Conservation (phyloP, 306 rosid species). For the Begonia peltatifolia region DNA sequence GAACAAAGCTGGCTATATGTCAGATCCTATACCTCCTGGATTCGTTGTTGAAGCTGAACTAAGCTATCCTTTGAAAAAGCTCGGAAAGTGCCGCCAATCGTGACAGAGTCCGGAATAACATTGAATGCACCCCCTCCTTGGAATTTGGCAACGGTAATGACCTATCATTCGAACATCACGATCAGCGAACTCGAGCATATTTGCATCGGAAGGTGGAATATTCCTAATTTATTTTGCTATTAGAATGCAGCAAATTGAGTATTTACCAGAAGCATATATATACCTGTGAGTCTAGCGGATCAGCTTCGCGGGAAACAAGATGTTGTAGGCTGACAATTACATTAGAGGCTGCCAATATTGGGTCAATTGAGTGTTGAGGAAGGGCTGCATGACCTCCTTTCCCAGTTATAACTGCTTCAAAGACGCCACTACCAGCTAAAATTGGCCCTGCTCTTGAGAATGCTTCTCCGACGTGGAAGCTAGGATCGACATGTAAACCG, state of each 20-base stretch:
- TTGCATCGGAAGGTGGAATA: conserved; percentile 3
- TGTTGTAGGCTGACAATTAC: conserved; percentile 77
- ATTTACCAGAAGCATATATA: too few species aligned
- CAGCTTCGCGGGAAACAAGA: conserved; percentile 80
- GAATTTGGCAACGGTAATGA: conserved; percentile 64
- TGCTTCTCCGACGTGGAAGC: conserved; percentile 20
- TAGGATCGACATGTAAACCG: conserved; percentile 35
- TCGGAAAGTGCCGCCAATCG: conserved; percentile 79
- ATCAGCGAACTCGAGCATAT: conserved; percentile 13
- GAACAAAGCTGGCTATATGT: neutral
- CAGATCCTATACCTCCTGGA: conserved; percentile 40
- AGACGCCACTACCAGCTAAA: conserved; percentile 54
- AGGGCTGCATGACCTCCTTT: conserved; percentile 91
- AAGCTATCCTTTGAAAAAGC: conserved; percentile 44
- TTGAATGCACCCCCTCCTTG: conserved; percentile 89
- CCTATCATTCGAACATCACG: conserved; percentile 17
- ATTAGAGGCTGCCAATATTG: conserved; percentile 72
- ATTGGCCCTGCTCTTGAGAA: conserved; percentile 47
- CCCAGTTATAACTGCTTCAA: conserved; percentile 72
- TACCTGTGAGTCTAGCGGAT: conserved; percentile 78
- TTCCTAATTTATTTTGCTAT: neutral
- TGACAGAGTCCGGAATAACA: conserved; percentile 81
- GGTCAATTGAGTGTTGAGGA: conserved; percentile 77
- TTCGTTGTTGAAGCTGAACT: conserved; percentile 32
- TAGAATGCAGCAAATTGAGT: neutral